A percentile compares a stretch with the other conserved stretches of the same genome.
Conservation (phyloP, 1,284 basidiomycete genomes). For the Cronartium ribicola region DNA sequence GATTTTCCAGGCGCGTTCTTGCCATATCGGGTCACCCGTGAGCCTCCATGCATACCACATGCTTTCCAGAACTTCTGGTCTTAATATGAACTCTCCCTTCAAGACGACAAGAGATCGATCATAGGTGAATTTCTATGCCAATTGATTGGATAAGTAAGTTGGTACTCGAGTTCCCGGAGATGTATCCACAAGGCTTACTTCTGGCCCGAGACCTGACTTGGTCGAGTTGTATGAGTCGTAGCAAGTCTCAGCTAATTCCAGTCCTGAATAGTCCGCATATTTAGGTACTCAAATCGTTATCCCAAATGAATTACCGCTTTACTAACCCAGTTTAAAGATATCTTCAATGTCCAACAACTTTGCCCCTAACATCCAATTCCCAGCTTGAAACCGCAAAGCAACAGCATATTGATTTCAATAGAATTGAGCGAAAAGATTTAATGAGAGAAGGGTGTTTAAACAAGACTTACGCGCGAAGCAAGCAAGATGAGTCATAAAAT, state of each 20-base stretch:
- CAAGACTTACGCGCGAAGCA: slow-evolving; percentile 34
- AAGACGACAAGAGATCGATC: not conserved
- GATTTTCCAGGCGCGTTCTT: slow-evolving; percentile 36
- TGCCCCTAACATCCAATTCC: slow-evolving; percentile 38
- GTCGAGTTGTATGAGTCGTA: slow-evolving; percentile 17
- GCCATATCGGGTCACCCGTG: slow-evolving; percentile 65
- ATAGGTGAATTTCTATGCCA: not conserved
- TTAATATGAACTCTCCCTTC: not conserved
- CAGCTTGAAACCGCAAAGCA: slow-evolving; percentile 6
- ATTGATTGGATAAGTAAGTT: too few relatives aligned
- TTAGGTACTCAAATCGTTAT: not conserved
- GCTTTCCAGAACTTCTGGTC: slow-evolving; percentile 62
- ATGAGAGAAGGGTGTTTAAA: not conserved
- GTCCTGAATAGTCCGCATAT: not conserved
- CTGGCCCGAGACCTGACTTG: not conserved
- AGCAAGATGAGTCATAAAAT: slow-evolving; percentile 24
- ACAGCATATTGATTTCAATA: not conserved
- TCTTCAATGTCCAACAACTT: slow-evolving; percentile 24
- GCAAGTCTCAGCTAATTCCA: slow-evolving; percentile 34
- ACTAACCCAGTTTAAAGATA: slow-evolving; percentile 19
- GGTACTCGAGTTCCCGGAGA: not conserved
- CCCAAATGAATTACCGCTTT: not conserved
- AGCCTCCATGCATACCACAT: slow-evolving; percentile 67
- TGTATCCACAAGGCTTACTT: slow-evolving; percentile 6
- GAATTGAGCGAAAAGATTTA: not conserved